These are phyloP conservation scores for Tremellales sp. DNA, from an alignment of 1,284 basidiomycete species.

Conservation along the genomic window DNA sequence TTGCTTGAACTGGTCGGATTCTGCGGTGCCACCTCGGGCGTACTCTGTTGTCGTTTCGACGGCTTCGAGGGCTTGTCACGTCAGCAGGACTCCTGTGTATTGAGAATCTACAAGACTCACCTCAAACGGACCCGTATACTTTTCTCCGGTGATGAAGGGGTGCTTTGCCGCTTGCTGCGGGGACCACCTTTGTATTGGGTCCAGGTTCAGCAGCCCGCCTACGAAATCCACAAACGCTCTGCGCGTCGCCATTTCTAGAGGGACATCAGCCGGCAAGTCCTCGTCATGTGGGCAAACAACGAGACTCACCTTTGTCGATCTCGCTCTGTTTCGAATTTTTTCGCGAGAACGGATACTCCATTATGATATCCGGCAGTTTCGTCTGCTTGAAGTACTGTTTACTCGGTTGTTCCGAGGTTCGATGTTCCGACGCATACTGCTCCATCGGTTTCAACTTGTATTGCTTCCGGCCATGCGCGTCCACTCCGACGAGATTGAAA, in stretches of 20 bases:
- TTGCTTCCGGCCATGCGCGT: conserved; percentile 80
- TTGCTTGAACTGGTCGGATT: conserved; percentile 52
- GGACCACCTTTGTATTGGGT: conserved; percentile 93
- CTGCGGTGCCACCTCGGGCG: conserved; percentile 17
- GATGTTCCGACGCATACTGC: conserved; percentile 92
- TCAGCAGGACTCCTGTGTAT: neutral
- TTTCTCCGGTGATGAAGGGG: conserved; percentile 97
- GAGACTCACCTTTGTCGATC: conserved; percentile 76
- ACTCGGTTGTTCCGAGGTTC: conserved; percentile 90
- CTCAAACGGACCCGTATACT: conserved; percentile 80
- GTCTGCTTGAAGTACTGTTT: conserved; percentile 98
- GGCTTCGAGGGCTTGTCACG: conserved; percentile 4
- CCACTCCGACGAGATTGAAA: conserved; percentile 71
- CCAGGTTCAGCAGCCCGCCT: conserved; percentile 85
- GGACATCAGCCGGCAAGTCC: conserved; percentile 3
- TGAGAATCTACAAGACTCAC: conserved; percentile 53
- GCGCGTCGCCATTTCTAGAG: conserved; percentile 82
- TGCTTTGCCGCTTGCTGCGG: conserved; percentile 94
- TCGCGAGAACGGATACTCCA: conserved; percentile 83
- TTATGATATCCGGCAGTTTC: conserved; percentile 90
- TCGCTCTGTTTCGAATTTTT: conserved; percentile 77
- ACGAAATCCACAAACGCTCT: conserved; percentile 98
- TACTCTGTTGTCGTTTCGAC: conserved; percentile 9
- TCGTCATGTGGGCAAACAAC: conserved; percentile 2
- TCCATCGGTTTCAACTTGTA: conserved; percentile 88